These are phyloP conservation scores for Dryas integrifolia DNA, from an alignment of 331 rosid species.

Conservation along the genomic window DNA sequence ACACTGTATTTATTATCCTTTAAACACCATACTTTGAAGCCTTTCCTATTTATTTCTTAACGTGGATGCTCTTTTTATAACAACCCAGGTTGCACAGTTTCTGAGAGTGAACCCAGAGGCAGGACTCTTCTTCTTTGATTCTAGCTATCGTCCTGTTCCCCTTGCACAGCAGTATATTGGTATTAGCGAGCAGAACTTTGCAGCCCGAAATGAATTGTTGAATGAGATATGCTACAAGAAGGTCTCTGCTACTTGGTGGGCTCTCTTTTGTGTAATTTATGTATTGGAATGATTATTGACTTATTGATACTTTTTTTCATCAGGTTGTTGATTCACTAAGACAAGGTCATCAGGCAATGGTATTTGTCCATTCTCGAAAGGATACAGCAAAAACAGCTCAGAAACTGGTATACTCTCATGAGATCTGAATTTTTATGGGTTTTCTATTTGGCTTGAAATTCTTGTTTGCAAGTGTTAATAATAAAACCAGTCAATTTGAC, in stretches of 20 bases:
- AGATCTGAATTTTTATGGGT: slow-evolving; percentile 14
- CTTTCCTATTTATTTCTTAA: slow-evolving; percentile 13
- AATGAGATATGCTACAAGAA: slow-evolving; percentile 84
- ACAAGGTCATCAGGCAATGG: slow-evolving; percentile 97
- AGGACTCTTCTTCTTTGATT: slow-evolving; percentile 93
- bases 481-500: not conserved
- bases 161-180: slow-evolving; percentile 98
- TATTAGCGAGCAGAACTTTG: slow-evolving; percentile 82
- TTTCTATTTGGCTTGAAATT: slow-evolving; percentile 28
- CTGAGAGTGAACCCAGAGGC: slow-evolving; percentile 88
- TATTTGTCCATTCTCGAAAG: slow-evolving; percentile 93
- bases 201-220: slow-evolving; percentile 78
- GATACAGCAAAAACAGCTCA: slow-evolving; percentile 93
- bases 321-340: slow-evolving; percentile 80
- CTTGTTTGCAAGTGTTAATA: slow-evolving; percentile 18
- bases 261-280: slow-evolving; percentile 18
- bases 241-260: slow-evolving; percentile 41
- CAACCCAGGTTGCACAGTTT: slow-evolving; percentile 84
- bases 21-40: slow-evolving; percentile 28
- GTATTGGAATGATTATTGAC: slow-evolving; percentile 27
- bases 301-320: slow-evolving; percentile 27
- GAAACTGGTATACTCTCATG: slow-evolving; percentile 58
- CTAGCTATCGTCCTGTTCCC: slow-evolving; percentile 97
- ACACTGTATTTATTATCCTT: slow-evolving; percentile 23
- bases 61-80: slow-evolving; percentile 18